Evolutionary conservation across 192 early-diverging fungal species (phyloP).

Genomic region (Chytriomyces hyalinus): DNA sequence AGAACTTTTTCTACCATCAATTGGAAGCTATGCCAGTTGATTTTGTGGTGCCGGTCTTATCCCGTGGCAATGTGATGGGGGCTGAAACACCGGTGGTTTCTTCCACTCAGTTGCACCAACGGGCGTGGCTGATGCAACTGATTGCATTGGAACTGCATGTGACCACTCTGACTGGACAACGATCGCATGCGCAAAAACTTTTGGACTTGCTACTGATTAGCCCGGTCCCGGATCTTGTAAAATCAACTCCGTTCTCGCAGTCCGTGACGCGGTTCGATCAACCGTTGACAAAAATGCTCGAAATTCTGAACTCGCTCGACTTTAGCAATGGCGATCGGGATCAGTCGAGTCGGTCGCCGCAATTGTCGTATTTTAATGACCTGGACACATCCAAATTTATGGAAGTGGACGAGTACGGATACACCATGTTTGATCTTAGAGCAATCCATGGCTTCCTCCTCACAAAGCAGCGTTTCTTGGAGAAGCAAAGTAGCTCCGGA

Average conservation of each 20-base stretch:
- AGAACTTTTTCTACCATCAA: constrained; percentile 75
- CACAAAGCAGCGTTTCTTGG: constrained; percentile 22
- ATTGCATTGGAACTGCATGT: constrained; percentile 87
- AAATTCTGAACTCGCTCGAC: constrained; percentile 73
- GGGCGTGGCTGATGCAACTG: constrained; percentile 88
- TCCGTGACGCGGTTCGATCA: constrained; percentile 49
- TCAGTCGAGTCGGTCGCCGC: not conserved
- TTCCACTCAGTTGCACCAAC: constrained; percentile 68
- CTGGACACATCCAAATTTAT: constrained; percentile 29
- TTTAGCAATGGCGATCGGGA: constrained; percentile 43
- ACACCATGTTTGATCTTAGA: constrained; percentile 70
- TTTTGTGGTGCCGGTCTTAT: constrained; percentile 5
- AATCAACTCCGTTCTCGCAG: constrained; percentile 14
- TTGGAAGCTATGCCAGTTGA: constrained; percentile 62
- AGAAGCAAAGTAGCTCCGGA: constrained; percentile 15
- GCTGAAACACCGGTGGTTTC: constrained; percentile 1
- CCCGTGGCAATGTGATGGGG: not conserved
- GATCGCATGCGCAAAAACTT: constrained; percentile 51
- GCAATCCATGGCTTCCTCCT: constrained; percentile 66
- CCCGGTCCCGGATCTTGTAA: constrained; percentile 24
- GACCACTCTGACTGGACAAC: constrained; percentile 50
- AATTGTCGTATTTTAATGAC: constrained; percentile 18
- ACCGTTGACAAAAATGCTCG: constrained; percentile 75
- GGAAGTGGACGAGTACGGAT: constrained; percentile 37
- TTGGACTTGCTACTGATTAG: constrained; percentile 55